phyloP scores from a whole-genome alignment of 306 rosid genomes.

The Castanea crenata region DNA sequence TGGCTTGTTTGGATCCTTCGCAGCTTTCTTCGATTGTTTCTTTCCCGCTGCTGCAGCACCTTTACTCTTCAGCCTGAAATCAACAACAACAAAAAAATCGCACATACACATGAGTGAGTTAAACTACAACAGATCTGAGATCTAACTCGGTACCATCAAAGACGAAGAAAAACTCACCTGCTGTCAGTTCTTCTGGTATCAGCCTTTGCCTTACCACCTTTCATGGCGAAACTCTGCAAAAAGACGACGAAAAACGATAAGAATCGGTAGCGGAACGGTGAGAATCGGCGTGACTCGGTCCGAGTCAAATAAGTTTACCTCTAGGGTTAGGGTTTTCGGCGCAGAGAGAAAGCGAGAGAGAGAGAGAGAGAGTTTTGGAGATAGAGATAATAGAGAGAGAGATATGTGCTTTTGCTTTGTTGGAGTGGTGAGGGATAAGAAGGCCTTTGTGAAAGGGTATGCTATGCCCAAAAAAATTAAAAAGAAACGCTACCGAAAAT shows the following conservation, averaged over 20 bases:
- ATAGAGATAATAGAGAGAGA: constrained; percentile 1
- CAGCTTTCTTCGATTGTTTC: constrained; percentile 59
- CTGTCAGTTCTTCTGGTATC: constrained; percentile 43
- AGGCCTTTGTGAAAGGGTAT: constrained; percentile 28
- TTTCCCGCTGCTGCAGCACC: constrained; percentile 55
- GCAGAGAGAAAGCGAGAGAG: background rate
- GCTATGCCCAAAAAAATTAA: constrained; percentile 8
- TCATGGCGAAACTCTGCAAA: constrained; percentile 43
- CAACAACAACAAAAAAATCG: background rate
- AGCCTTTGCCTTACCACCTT: constrained; percentile 61
- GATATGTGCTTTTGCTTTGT: constrained; percentile 18
- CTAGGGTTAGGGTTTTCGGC: constrained; percentile 11
- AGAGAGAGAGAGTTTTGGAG: too few species aligned
- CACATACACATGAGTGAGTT: background rate
- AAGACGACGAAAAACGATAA: constrained; percentile 1
- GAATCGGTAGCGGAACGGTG: background rate
- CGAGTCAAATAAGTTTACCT: constrained; percentile 26
- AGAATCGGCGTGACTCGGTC: constrained; percentile 3
- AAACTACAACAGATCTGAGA: constrained; percentile 13
- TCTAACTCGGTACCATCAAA: background rate
- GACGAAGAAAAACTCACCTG: constrained; percentile 35
- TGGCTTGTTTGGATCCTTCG: constrained; percentile 91
- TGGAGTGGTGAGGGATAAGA: constrained; percentile 44
- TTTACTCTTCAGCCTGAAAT: constrained; percentile 67
- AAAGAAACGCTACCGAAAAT: constrained; percentile 18